A percentile compares a stretch with the other conserved stretches of the same genome.
phyloP scores from a whole-genome alignment of 768 basidiomycete species.

The Lactarius psammicola region DNA sequence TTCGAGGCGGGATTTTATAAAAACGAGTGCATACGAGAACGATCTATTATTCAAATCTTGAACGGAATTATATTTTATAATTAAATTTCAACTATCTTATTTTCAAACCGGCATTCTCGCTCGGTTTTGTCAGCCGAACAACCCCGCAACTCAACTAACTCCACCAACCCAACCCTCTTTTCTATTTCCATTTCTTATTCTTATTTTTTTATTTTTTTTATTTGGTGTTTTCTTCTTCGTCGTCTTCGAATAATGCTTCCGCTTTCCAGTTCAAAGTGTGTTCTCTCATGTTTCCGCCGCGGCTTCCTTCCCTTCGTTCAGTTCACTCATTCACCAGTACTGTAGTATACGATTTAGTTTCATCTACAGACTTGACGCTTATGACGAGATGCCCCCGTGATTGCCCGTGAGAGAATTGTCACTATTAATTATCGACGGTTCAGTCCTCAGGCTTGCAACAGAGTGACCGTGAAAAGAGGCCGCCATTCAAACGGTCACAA shows the following conservation, averaged over 20 bases:
- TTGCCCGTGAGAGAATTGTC: not conserved
- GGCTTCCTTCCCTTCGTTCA: conserved; percentile 13
- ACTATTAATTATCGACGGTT: conserved; percentile 14
- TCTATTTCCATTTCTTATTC: not conserved
- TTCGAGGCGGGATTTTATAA: conserved; percentile 25
- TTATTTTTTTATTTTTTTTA: not conserved
- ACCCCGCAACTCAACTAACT: not conserved
- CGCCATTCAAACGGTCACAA: conserved; percentile 13
- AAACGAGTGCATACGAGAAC: not conserved
- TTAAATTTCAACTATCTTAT: conserved; percentile 1
- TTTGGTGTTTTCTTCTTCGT: not conserved
- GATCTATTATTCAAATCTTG: not conserved
- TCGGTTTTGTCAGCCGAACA: conserved; percentile 29
- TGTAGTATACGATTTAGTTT: conserved; percentile 23
- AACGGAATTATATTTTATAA: conserved; percentile 3
- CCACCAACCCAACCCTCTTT: not conserved
- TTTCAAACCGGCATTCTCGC: conserved; percentile 27
- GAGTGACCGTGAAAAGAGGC: not conserved
- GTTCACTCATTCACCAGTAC: not conserved
- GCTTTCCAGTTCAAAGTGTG: conserved; percentile 17
- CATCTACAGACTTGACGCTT: conserved; percentile 4
- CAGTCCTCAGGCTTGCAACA: conserved; percentile 10
- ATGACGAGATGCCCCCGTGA: not conserved
- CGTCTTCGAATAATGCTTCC: not conserved
- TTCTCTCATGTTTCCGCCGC: conserved; percentile 17